phyloP scores from a whole-genome alignment of 495 filamentous ascomycete species.

The Aspergillus cavernicola region DNA sequence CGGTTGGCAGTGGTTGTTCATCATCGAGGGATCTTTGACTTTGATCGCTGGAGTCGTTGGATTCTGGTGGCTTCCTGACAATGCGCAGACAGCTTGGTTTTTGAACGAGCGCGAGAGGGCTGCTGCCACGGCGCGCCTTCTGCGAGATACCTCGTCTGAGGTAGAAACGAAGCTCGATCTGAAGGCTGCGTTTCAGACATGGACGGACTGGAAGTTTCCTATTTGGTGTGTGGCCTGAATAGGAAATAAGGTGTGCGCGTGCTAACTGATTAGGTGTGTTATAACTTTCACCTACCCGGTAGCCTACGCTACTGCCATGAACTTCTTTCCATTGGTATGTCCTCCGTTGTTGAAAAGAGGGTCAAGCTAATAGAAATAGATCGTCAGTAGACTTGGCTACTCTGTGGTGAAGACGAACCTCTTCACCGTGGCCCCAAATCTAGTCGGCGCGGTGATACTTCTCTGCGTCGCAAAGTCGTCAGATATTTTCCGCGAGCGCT shows the following conservation, averaged over 20 bases:
- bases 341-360: neutral
- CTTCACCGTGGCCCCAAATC: constrained; percentile 67
- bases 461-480: constrained; percentile 61
- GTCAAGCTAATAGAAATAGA: constrained; percentile 12
- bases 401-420: constrained; percentile 62
- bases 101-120: constrained; percentile 52
- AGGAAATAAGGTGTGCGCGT: no score
- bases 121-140: constrained; percentile 22
- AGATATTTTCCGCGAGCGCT: constrained; percentile 58
- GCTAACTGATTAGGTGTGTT: constrained; percentile 28
- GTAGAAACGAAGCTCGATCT: constrained; percentile 24
- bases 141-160: constrained; percentile 30
- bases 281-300: constrained; percentile 34
- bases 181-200: constrained; percentile 27
- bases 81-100: constrained; percentile 56
- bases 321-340: constrained; percentile 33
- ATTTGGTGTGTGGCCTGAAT: constrained; percentile 34
- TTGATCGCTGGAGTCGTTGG: constrained; percentile 56
- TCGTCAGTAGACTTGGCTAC: constrained; percentile 58
- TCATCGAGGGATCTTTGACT: constrained; percentile 65
- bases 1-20: constrained; percentile 69
- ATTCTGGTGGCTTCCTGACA: constrained; percentile 60
- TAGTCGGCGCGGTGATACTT: constrained; percentile 59
- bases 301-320: constrained; percentile 32
- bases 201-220: constrained; percentile 34